phyloP scores from a whole-genome alignment of 2,329 filamentous ascomycete genomes.

The Curvularia verruculosa region DNA sequence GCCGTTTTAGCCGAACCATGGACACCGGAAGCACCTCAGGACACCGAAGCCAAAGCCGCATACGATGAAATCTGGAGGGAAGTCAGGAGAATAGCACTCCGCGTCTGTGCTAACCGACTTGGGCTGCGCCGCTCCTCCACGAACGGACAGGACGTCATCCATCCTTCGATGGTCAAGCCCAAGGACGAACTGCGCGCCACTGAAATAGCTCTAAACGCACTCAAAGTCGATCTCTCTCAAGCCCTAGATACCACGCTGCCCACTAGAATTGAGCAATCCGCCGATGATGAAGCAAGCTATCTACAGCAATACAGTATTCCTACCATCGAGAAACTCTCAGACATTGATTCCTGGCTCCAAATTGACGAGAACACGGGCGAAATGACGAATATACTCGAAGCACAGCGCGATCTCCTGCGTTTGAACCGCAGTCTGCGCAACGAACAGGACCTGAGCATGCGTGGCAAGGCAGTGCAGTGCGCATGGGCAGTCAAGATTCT shows the following conservation, averaged over 20 bases:
- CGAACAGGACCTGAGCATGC: conserved; percentile 3
- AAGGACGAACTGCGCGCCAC: conserved; percentile 11
- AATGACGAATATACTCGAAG: conserved; percentile 19
- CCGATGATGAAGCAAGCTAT: conserved; percentile 7
- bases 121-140: conserved; percentile 2
- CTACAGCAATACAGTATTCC: conserved; percentile 11
- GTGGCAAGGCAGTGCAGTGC: conserved; percentile 2
- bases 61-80: conserved; percentile 9
- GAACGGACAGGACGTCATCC: conserved; percentile 9
- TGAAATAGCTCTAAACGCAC: not conserved
- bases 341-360: conserved; percentile 17
- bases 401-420: conserved; percentile 18
- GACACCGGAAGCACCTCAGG: conserved; percentile 1
- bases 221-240: not conserved
- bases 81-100: conserved; percentile 9
- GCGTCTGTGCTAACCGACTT: conserved; percentile 15
- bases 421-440: conserved; percentile 17
- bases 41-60: conserved; percentile 5
- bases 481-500: conserved; percentile 27
- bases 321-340: not conserved
- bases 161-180: conserved; percentile 11
- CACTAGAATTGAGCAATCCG: not conserved
- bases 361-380: conserved; percentile 8
- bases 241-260: not conserved
- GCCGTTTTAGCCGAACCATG: conserved; percentile 5